Percentiles rank a stretch among this genome's conserved stretches.
Evolutionary conservation across 2,329 filamentous ascomycete species (phyloP).

Genomic region (Didymella pinodella): DNA sequence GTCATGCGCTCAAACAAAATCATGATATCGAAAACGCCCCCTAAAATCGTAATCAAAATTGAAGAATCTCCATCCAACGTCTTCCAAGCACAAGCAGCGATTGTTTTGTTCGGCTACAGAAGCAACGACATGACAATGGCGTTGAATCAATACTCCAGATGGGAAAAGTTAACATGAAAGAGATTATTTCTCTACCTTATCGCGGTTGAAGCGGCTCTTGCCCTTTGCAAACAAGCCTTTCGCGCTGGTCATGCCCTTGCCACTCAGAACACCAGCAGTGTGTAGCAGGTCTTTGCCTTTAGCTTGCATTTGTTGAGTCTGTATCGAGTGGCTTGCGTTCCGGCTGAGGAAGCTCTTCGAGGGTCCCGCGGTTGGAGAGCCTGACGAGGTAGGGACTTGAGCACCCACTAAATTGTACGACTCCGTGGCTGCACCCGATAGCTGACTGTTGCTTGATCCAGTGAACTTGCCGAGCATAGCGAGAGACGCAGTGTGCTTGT

Average conservation of each 20-base stretch:
- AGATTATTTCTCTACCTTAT: slow-evolving; percentile 88
- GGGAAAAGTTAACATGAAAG: slow-evolving; percentile 38
- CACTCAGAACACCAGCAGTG: slow-evolving; percentile 75
- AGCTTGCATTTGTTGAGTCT: slow-evolving; percentile 65
- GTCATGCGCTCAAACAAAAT: slow-evolving; percentile 28
- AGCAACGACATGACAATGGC: slow-evolving; percentile 13
- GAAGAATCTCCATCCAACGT: slow-evolving; percentile 21
- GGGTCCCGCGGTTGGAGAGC: slow-evolving; percentile 31
- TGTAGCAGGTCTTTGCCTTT: slow-evolving; percentile 91
- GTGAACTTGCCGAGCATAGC: slow-evolving; percentile 49
- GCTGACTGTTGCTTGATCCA: slow-evolving; percentile 30
- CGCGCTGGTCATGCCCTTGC: slow-evolving; percentile 78
- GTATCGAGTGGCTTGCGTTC: slow-evolving; percentile 33
- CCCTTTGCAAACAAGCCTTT: slow-evolving; percentile 93
- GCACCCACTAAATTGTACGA: slow-evolving; percentile 34
- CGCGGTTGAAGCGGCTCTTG: slow-evolving; percentile 78
- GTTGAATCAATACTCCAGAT: slow-evolving; percentile 18
- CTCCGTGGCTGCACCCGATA: slow-evolving; percentile 24
- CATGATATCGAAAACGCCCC: slow-evolving; percentile 32
- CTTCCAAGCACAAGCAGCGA: slow-evolving; percentile 26
- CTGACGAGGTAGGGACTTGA: slow-evolving; percentile 40
- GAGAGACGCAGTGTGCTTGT: slow-evolving; percentile 48
- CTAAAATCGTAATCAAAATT: slow-evolving; percentile 27
- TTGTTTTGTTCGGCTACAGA: slow-evolving; percentile 14
- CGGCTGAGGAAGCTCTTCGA: slow-evolving; percentile 34